Evolutionary conservation across 1,284 basidiomycete genomes (phyloP).

Genomic region (Phylloboletellus chloephorus): DNA sequence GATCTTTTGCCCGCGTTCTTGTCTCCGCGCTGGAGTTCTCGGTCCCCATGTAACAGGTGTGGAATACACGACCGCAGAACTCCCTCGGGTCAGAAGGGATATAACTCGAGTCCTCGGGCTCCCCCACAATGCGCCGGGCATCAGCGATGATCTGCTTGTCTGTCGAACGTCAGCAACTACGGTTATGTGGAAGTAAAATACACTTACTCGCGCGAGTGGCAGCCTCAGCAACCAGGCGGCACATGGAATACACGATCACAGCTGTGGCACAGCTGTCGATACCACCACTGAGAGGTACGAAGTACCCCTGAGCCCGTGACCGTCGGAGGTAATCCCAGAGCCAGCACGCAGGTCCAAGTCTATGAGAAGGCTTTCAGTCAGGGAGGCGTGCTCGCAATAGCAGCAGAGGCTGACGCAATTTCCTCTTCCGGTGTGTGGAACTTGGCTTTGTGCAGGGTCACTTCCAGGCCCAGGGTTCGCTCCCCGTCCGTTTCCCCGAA

Average conservation of each 20-base stretch:
- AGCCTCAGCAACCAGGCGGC: constrained; percentile 79
- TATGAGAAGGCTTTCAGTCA: constrained; percentile 31
- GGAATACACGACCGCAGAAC: constrained; percentile 84
- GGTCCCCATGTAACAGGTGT: constrained; percentile 99
- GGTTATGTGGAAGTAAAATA: background rate
- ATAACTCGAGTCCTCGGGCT: constrained; percentile 75
- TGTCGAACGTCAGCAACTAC: constrained; percentile 26
- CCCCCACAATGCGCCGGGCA: constrained; percentile 84
- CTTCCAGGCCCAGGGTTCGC: constrained; percentile 46
- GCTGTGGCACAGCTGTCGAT: constrained; percentile 97
- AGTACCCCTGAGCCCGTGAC: constrained; percentile 92
- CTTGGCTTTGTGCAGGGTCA: constrained; percentile 49
- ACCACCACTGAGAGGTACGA: constrained; percentile 94
- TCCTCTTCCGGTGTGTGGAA: constrained; percentile 95
- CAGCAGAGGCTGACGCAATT: constrained; percentile 69
- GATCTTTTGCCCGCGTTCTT: constrained; percentile 76
- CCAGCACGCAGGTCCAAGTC: constrained; percentile 97
- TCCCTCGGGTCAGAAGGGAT: constrained; percentile 83
- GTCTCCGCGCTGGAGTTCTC: constrained; percentile 92
- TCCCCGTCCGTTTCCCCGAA: constrained; percentile 51
- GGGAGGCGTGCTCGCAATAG: background rate
- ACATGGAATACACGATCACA: constrained; percentile 95
- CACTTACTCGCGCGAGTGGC: constrained; percentile 62
- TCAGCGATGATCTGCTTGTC: constrained; percentile 88
- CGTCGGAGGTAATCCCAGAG: constrained; percentile 98